phyloP scores from a whole-genome alignment of 2,329 filamentous ascomycete genomes.

The Trichoderma harzianum region DNA sequence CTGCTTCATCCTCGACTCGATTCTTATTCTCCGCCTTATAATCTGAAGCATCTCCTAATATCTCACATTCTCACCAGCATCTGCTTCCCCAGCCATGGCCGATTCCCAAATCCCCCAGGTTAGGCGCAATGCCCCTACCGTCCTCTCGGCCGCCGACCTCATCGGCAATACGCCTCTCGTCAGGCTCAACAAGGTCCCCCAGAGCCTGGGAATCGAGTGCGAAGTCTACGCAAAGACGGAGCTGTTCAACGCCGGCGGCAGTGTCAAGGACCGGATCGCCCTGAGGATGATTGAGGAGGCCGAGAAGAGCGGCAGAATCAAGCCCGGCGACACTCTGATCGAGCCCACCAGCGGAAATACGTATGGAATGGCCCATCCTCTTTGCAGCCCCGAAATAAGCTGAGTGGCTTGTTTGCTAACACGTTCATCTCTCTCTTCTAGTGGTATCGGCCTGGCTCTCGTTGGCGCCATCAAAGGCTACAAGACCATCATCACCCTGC shows the following conservation, averaged over 20 bases:
- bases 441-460: slow-evolving; percentile 87
- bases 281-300: slow-evolving; percentile 97
- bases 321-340: slow-evolving; percentile 94
- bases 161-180: slow-evolving; percentile 97
- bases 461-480: slow-evolving; percentile 96
- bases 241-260: slow-evolving; percentile 90
- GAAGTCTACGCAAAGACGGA: slow-evolving; percentile 90
- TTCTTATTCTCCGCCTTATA: background rate
- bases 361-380: slow-evolving; percentile 28
- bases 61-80: background rate
- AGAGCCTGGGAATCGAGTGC: slow-evolving; percentile 83
- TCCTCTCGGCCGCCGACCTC: slow-evolving; percentile 71
- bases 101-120: slow-evolving; percentile 30
- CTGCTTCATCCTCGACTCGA: background rate
- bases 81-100: slow-evolving; percentile 20
- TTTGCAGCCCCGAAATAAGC: slow-evolving; percentile 20
- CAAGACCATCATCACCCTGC: slow-evolving; percentile 96
- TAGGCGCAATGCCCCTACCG: slow-evolving; percentile 36
- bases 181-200: slow-evolving; percentile 86
- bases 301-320: slow-evolving; percentile 86
- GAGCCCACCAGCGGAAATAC: slow-evolving; percentile 98
- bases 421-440: slow-evolving; percentile 24
- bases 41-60: background rate
- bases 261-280: slow-evolving; percentile 92
- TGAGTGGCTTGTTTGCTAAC: slow-evolving; percentile 26